A percentile compares a stretch with the other conserved stretches of the same genome.
Conservation (phyloP, 2,329 filamentous ascomycete species). For the Pseudocercospora pini-densiflorae region DNA sequence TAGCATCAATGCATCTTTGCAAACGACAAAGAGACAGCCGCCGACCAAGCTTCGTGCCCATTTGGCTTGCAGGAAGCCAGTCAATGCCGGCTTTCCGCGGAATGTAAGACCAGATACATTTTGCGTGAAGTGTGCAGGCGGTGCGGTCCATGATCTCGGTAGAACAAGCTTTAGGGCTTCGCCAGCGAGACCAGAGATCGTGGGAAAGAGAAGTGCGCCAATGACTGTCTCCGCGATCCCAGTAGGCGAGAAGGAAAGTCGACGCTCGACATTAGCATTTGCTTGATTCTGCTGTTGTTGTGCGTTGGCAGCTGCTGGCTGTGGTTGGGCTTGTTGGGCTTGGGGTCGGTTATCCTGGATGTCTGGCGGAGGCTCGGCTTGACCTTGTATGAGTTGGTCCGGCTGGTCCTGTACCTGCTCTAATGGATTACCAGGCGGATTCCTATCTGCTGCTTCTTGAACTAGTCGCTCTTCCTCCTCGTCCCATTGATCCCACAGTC, state of each 20-base stretch:
- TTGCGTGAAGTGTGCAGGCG: constrained; percentile 35
- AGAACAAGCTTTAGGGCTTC: constrained; percentile 71
- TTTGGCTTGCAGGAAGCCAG: constrained; percentile 70
- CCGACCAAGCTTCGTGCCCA: constrained; percentile 92
- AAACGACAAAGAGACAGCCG: constrained; percentile 83
- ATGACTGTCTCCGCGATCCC: constrained; percentile 64
- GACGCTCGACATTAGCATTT: constrained; percentile 41
- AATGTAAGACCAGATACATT: not conserved
- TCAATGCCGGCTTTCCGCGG: not conserved
- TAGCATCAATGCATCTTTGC: constrained; percentile 70
- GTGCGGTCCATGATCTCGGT: constrained; percentile 68
- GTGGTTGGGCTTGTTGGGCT: constrained; percentile 42
- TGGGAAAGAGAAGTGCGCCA: constrained; percentile 78
- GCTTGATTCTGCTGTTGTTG: constrained; percentile 25
- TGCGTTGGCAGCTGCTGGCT: constrained; percentile 43
- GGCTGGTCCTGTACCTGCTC: constrained; percentile 6
- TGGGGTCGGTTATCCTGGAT: constrained; percentile 6
- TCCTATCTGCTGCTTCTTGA: constrained; percentile 37
- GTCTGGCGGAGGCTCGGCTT: constrained; percentile 14
- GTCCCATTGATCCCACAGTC: constrained; percentile 47
- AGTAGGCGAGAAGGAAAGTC: constrained; percentile 57
- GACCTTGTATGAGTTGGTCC: constrained; percentile 3
- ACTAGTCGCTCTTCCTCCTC: constrained; percentile 45
- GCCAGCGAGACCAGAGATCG: constrained; percentile 78
- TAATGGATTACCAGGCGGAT: constrained; percentile 3